Evolutionary conservation across 106 monocot species (phyloP), one percentile per base, ranked within the genome.

Genomic region (Chionographis japonica): DNA sequence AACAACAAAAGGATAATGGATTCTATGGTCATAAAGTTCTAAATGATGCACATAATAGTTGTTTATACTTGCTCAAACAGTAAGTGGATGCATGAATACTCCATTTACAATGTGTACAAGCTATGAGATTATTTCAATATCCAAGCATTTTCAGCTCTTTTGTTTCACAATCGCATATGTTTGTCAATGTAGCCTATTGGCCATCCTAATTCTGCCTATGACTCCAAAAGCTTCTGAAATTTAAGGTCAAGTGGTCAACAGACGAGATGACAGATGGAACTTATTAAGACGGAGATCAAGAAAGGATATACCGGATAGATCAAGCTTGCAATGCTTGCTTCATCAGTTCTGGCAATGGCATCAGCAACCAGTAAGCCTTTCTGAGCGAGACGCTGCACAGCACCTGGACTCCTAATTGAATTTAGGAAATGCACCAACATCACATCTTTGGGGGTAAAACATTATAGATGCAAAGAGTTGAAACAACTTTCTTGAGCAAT

Each of bases 341-440:
- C 97, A 79, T 98, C 83, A 36, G 82, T 79, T 69, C 69, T 75
- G 19, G 81, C 50, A 71, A 98, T 92, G 55, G 87, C 72, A 65
- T 81, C 79, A 50, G 92, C 83, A 68, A 68, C 84, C 16, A 98
- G 39, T 63, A 98, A 60, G n/a, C 90, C 83, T 41, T 90, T 80
- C 38, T 81, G 52, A 60, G 86, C 78, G 58, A 98, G 85, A 51
- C 97, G 82, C 62, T 93, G 78, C 41, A 92, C 72, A 20, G 97
- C 97, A 80, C 86, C 97, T 97, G 81, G 19, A 77, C 50, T 77
- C 78, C 59, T 76, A 77, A 70, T 67, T 4, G 27, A 70, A 63
- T 68, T 65, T 57, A 68, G 38, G 37, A 75, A 58, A 60, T 56
- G 59, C 69, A 52, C 55, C 43, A 65, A 27, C 41, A 78, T 65